Base-by-base conservation (phyloP, 495 filamentous ascomycete genomes). In the Cercophora sp. region DNA sequence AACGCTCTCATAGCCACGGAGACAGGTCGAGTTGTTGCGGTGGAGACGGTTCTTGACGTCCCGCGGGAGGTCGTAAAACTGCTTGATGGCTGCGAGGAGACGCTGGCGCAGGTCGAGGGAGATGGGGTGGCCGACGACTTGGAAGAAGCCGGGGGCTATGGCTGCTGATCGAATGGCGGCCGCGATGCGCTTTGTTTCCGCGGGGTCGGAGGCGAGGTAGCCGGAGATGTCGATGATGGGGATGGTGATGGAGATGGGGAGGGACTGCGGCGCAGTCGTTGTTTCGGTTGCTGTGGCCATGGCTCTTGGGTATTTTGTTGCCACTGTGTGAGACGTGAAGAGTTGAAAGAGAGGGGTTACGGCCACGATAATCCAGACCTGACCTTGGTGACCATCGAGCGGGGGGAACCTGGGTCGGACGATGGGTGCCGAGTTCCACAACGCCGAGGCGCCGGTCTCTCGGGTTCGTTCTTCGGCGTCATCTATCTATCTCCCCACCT, bases 141-240 rank as follows among this genome's bases (percentile, higher is more conserved):
- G 78, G 58, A 84, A 82, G 57, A 84, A 84, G 0, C 81, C 80
- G 18, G 79, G 75, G 4, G 69, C 61, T 1, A 68, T 69, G 51
- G 78, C 81, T 1, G 78, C 79, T 36, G 73, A 66, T 26, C 65
- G 66, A 20, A 83, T 27, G 52, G 58, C 35, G n/a, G 52, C 35
- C 3, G 44, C 56, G 19, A 65, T 59, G 16, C 43, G 26, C 18
- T 56, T 22, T 10, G 56, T 59, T n/a, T 46, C 50, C 10, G 44
- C 31, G 11, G 35, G 9, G 16, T 62, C 40, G 10, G 50, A 50
- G 25, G 41, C 31, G 29, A 65, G 11, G 37, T 65, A 60, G 8
- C 56, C 59, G 4, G 62, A 62, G 3, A 62, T 65, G 34, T 65
- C 56, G 25, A 65, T 65, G 8, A 65, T 51, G 24, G 62, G 62